Evolutionary conservation across 495 filamentous ascomycete species (phyloP).

Genomic region (Trichocladium antarcticum): DNA sequence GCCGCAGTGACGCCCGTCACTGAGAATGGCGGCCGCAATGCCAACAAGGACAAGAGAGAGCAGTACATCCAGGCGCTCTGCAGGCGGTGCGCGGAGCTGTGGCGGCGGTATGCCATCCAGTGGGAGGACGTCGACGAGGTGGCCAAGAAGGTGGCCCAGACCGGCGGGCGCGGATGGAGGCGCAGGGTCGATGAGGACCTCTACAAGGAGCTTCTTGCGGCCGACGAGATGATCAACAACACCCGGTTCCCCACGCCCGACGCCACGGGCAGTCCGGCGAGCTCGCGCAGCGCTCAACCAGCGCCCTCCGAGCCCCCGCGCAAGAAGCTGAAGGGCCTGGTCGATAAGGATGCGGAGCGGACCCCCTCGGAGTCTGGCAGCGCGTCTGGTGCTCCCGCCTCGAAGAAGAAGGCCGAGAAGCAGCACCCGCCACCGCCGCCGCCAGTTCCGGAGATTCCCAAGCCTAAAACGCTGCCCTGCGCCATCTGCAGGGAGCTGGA

Average conservation of each 20-base stretch:
- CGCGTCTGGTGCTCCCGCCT: conserved; percentile 12
- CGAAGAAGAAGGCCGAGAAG: conserved; percentile 58
- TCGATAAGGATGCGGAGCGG: conserved; percentile 39
- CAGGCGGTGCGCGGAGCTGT: conserved; percentile 76
- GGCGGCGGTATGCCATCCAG: conserved; percentile 89
- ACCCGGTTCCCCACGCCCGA: conserved; percentile 33
- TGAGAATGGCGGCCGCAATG: conserved; percentile 51
- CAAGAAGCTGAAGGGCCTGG: conserved; percentile 45
- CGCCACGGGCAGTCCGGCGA: conserved; percentile 35
- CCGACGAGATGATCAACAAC: conserved; percentile 40
- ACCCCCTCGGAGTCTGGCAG: conserved; percentile 28
- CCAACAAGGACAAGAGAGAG: conserved; percentile 59
- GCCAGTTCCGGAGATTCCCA: conserved; percentile 59
- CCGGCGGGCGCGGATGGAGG: conserved; percentile 77
- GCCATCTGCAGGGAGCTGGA: conserved; percentile 71
- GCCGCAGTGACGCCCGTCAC: conserved; percentile 60
- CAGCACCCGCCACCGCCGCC: conserved; percentile 33
- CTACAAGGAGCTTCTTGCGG: conserved; percentile 57
- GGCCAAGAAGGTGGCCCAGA: conserved; percentile 73
- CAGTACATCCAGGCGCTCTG: conserved; percentile 77
- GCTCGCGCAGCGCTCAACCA: conserved; percentile 10
- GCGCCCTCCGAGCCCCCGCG: conserved; percentile 34
- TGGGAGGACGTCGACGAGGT: conserved; percentile 95
- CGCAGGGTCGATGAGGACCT: conserved; percentile 85
- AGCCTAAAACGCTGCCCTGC: conserved; percentile 67